Percentiles rank a stretch among this genome's conserved stretches.
phyloP scores from a whole-genome alignment of 495 filamentous ascomycete genomes.

The Aspergillus sparsus region DNA sequence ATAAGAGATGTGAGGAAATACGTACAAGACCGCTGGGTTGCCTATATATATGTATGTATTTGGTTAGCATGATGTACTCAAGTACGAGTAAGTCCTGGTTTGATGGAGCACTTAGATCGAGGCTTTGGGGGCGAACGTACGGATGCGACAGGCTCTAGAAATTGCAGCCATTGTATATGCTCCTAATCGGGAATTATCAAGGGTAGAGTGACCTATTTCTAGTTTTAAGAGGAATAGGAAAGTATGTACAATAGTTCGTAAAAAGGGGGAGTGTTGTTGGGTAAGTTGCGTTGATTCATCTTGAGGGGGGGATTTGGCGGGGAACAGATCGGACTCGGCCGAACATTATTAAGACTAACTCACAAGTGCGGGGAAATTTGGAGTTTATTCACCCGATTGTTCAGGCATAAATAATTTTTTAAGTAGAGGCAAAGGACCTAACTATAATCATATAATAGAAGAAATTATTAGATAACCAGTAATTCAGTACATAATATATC shows the following conservation, averaged over 20 bases:
- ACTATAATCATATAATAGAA: background rate
- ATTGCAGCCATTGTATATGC: conserved; percentile 34
- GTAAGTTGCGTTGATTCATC: background rate
- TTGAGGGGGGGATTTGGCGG: conserved; percentile 10
- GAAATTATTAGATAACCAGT: background rate
- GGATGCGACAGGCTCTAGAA: conserved; percentile 37
- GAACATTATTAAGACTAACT: background rate
- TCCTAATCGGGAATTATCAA: background rate
- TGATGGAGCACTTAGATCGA: background rate
- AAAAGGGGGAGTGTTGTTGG: background rate
- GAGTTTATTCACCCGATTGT: background rate
- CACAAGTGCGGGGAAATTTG: background rate
- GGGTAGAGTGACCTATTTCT: background rate
- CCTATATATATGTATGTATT: conserved; percentile 38
- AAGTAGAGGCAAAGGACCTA: background rate
- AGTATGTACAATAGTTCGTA: background rate
- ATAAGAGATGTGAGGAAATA: conserved; percentile 9
- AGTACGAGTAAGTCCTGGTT: too few relatives aligned
- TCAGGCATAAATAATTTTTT: background rate
- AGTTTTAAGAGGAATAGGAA: background rate
- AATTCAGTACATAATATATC: background rate
- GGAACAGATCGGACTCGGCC: conserved; percentile 1
- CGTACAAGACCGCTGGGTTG: conserved; percentile 70
- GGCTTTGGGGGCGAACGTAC: conserved; percentile 25
- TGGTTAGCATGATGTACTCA: conserved; percentile 21